Percentiles rank a stretch among this genome's conserved stretches.
Evolutionary conservation across 441 rosid genomes (phyloP).

Genomic region (Kokia cookei): DNA sequence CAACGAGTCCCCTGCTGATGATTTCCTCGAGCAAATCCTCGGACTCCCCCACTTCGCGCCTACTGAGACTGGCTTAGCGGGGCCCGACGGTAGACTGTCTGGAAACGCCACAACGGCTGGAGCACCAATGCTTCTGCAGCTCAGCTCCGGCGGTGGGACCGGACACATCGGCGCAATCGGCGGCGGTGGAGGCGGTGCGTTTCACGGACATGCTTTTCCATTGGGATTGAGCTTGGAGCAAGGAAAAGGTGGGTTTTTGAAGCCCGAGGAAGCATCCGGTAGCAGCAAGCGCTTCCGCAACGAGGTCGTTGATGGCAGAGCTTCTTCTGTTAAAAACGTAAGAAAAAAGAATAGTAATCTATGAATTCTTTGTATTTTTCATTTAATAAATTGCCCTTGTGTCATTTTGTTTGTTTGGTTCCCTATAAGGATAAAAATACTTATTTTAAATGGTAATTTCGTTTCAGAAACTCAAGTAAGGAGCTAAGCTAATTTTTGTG

Average conservation of each 20-base stretch:
- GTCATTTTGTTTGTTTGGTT: neutral
- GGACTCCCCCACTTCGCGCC: conserved; percentile 64
- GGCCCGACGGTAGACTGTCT: conserved; percentile 28
- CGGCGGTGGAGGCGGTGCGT: conserved; percentile 45
- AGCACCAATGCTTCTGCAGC: conserved; percentile 80
- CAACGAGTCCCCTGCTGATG: conserved; percentile 60
- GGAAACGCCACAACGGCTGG: conserved; percentile 28
- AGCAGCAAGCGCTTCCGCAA: conserved; percentile 71
- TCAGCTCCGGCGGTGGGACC: conserved; percentile 69
- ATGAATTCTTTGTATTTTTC: neutral
- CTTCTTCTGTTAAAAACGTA: conserved; percentile 62
- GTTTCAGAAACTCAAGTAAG: neutral
- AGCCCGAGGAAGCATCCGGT: conserved; percentile 70
- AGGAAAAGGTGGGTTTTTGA: conserved; percentile 77
- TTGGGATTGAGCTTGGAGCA: conserved; percentile 85
- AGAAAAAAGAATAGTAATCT: conserved; percentile 13
- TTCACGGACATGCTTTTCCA: conserved; percentile 72
- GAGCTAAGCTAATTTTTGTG: neutral
- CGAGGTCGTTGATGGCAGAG: conserved; percentile 59
- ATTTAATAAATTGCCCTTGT: neutral
- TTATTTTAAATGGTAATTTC: neutral
- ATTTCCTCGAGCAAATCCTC: conserved; percentile 87
- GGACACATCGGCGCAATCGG: conserved; percentile 41
- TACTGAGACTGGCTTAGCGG: conserved; percentile 40
- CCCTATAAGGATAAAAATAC: neutral